A percentile compares a stretch with the other conserved stretches of the same genome.
phyloP scores from a whole-genome alignment of 768 basidiomycete genomes.

The Serendipita sp. region DNA sequence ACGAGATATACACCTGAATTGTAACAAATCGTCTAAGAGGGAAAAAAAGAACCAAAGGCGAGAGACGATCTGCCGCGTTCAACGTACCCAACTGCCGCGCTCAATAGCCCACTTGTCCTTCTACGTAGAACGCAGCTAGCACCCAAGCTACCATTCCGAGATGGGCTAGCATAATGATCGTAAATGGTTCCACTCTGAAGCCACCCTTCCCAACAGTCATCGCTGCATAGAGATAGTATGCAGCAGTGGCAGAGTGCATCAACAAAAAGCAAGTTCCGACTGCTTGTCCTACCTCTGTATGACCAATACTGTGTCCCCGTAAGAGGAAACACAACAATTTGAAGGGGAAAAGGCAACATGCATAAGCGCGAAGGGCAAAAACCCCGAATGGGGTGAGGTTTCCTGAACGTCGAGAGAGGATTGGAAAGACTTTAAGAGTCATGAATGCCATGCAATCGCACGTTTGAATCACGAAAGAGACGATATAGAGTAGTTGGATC shows the following conservation, averaged over 20 bases:
- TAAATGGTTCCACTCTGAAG: constrained; percentile 4
- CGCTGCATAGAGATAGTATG: background rate
- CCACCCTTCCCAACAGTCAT: background rate
- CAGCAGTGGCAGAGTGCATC: background rate
- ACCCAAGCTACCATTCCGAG: background rate
- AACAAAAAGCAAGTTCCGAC: background rate
- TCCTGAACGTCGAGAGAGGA: background rate
- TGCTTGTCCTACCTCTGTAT: background rate
- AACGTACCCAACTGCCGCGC: background rate
- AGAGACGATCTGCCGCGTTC: too few relatives aligned
- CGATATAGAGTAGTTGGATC: background rate
- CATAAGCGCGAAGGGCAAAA: background rate
- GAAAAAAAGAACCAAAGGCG: too few relatives aligned
- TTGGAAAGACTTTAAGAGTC: background rate
- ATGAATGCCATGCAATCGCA: background rate
- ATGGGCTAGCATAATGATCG: background rate
- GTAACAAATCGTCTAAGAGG: too few relatives aligned
- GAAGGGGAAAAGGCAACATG: background rate
- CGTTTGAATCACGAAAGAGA: background rate
- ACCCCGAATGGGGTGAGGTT: background rate
- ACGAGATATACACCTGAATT: too few relatives aligned
- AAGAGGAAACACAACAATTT: background rate
- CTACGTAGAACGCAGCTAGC: background rate
- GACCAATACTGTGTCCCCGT: background rate
- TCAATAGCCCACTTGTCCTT: background rate